Conservation (phyloP, 768 basidiomycete genomes). For the Tylopilus balloui region DNA sequence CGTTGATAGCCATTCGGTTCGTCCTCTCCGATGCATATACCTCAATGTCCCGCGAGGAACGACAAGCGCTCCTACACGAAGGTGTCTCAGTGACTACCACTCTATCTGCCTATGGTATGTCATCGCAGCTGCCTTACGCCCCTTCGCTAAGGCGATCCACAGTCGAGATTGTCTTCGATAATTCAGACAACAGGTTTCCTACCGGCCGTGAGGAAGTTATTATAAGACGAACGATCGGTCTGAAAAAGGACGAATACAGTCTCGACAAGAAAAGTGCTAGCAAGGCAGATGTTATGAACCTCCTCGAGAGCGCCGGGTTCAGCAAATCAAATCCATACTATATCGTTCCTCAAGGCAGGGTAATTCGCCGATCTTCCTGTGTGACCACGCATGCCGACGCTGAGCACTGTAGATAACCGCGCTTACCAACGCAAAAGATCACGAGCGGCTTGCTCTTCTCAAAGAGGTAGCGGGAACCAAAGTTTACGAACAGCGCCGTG, state of each 20-base stretch:
- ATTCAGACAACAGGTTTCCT: constrained; percentile 89
- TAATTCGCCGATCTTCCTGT: constrained; percentile 36
- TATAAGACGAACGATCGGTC: constrained; percentile 88
- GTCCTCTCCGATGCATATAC: constrained; percentile 97
- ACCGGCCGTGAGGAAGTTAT: constrained; percentile 85
- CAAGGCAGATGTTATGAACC: constrained; percentile 97
- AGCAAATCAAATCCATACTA: constrained; percentile 99
- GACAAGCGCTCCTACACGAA: constrained; percentile 90
- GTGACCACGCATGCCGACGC: constrained; percentile 8
- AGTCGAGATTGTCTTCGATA: constrained; percentile 95
- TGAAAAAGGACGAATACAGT: constrained; percentile 99
- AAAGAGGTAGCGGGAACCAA: constrained; percentile 99
- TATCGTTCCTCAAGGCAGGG: constrained; percentile 96
- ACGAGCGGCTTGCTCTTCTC: constrained; percentile 86
- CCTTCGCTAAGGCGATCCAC: background rate
- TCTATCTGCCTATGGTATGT: constrained; percentile 81
- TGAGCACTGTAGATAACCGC: constrained; percentile 70
- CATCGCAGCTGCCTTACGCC: background rate
- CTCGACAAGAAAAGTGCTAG: constrained; percentile 92
- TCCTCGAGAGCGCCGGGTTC: constrained; percentile 95
- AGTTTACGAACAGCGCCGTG: constrained; percentile 91
- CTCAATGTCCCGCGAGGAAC: constrained; percentile 89
- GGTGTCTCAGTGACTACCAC: constrained; percentile 86
- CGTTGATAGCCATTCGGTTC: constrained; percentile 79
- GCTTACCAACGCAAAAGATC: constrained; percentile 94